phyloP scores from a whole-genome alignment of 176 grass and related monocot genomes.

The Oryza glumipatula region DNA sequence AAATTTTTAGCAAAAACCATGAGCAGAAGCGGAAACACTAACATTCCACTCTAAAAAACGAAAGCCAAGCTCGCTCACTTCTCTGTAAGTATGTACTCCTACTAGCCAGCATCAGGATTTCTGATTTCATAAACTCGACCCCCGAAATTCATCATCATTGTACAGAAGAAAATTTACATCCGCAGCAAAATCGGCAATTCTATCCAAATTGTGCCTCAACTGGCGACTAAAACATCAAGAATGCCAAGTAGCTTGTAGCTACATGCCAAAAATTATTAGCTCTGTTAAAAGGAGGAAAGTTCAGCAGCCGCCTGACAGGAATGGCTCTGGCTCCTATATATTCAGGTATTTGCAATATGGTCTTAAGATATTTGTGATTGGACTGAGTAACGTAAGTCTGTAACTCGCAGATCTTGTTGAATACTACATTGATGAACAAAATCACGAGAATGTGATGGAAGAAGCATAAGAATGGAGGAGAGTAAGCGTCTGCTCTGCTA shows the following conservation, averaged over 20 bases:
- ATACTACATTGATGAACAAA: neutral
- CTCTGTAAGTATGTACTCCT: neutral
- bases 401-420: neutral
- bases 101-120: neutral
- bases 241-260: constrained; percentile 41
- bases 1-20: neutral
- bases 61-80: neutral
- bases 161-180: neutral
- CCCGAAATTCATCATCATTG: neutral
- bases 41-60: neutral
- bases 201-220: constrained; percentile 1
- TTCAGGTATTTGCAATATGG: constrained; percentile 40
- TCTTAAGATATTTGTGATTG: constrained; percentile 19
- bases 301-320: constrained; percentile 2
- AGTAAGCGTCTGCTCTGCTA: constrained; percentile 87
- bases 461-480: constrained; percentile 85
- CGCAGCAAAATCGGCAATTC: neutral
- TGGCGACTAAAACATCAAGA: constrained; percentile 8
- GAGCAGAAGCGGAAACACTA: neutral
- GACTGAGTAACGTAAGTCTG: neutral
- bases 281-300: constrained; percentile 34
- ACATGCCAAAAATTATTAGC: constrained; percentile 52
- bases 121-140: neutral
- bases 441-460: constrained; percentile 71
- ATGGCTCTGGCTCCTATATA: constrained; percentile 9